A percentile compares a stretch with the other conserved stretches of the same genome.
phyloP scores from a whole-genome alignment of 1,284 basidiomycete genomes.

The Austroboletus niveus region DNA sequence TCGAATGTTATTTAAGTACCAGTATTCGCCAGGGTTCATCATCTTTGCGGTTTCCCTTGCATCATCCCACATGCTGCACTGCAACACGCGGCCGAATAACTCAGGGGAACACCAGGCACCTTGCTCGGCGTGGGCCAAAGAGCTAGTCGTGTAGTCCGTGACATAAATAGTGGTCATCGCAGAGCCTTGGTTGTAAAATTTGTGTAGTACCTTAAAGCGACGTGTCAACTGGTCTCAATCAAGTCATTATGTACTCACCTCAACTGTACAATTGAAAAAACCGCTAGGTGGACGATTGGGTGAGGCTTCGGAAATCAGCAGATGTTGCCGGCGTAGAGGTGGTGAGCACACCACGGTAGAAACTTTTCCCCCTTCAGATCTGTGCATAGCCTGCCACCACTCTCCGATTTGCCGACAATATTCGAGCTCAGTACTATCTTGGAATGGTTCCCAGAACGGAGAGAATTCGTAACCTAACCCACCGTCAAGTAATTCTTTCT shows the following conservation, averaged over 20 bases:
- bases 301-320: constrained; percentile 49
- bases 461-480: constrained; percentile 31
- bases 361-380: constrained; percentile 6
- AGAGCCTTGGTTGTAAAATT: constrained; percentile 35
- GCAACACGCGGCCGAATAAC: constrained; percentile 45
- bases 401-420: constrained; percentile 41
- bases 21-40: constrained; percentile 53
- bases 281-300: constrained; percentile 46
- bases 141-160: constrained; percentile 62
- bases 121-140: constrained; percentile 30
- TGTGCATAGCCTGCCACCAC: constrained; percentile 53
- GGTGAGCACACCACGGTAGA: constrained; percentile 14
- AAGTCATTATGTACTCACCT: constrained; percentile 41
- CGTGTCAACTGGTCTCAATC: not conserved
- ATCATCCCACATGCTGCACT: constrained; percentile 57
- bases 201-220: constrained; percentile 46
- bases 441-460: constrained; percentile 33
- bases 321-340: constrained; percentile 38
- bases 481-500: constrained; percentile 23
- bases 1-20: constrained; percentile 54
- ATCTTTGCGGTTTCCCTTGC: constrained; percentile 39
- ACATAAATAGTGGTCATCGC: constrained; percentile 56
- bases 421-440: constrained; percentile 29
- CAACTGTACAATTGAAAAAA: constrained; percentile 67
- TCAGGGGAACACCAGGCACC: constrained; percentile 48